Conservation (phyloP, 495 filamentous ascomycete species). For the Aspergillus coremiiformis region DNA sequence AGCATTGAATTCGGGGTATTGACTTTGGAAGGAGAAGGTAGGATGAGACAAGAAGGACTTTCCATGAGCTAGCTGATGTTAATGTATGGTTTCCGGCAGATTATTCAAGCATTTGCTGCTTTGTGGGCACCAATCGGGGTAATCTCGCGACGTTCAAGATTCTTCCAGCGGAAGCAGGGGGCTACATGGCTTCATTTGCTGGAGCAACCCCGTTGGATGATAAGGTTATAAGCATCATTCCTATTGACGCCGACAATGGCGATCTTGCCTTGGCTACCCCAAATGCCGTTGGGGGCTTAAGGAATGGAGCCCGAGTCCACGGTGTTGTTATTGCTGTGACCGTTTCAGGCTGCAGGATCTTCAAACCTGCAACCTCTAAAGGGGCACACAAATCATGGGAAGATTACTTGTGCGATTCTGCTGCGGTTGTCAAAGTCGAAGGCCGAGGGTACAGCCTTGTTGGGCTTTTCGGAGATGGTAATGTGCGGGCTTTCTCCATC, state of each 20-base stretch:
- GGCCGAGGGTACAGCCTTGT: constrained; percentile 70
- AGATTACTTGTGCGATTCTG: constrained; percentile 69
- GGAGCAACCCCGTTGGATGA: constrained; percentile 63
- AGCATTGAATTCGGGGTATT: constrained; percentile 86
- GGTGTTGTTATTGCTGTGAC: constrained; percentile 67
- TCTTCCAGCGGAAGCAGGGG: constrained; percentile 59
- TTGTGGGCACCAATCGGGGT: constrained; percentile 81
- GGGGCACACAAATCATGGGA: constrained; percentile 87
- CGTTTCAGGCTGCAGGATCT: constrained; percentile 67
- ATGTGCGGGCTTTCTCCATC: constrained; percentile 70
- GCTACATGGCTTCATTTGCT: constrained; percentile 65
- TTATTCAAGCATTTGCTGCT: constrained; percentile 88
- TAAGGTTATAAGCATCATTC: constrained; percentile 64
- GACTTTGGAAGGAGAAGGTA: constrained; percentile 80
- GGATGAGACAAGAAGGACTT: not conserved
- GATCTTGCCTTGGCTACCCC: constrained; percentile 68
- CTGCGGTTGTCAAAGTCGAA: constrained; percentile 63
- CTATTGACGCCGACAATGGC: constrained; percentile 72
- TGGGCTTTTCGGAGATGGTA: constrained; percentile 74
- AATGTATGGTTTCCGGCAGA: constrained; percentile 32
- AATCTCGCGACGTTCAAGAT: constrained; percentile 84
- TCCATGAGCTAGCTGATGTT: constrained; percentile 6
- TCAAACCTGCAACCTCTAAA: constrained; percentile 75
- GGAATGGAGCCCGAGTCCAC: constrained; percentile 61
- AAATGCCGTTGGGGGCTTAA: constrained; percentile 58